phyloP scores from a whole-genome alignment of 805 yeast species.

The Candida hungchunana region DNA sequence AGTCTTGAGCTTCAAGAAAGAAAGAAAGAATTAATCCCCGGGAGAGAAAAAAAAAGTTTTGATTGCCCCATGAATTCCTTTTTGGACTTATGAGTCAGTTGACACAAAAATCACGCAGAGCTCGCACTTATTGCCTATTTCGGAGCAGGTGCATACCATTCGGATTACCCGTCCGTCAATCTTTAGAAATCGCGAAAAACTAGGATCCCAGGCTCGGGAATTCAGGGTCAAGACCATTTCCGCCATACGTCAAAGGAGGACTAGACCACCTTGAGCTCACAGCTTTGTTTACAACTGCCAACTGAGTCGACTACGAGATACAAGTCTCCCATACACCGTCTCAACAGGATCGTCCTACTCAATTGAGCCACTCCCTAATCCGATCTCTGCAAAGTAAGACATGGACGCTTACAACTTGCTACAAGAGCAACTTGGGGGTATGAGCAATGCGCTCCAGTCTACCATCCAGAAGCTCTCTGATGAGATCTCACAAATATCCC shows the following conservation, averaged over 20 bases:
- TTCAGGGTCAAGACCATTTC: too few species aligned
- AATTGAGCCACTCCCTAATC: too few species aligned
- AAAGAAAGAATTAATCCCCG: background rate
- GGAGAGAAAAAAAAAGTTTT: background rate
- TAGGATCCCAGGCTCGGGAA: too few species aligned
- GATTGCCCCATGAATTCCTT: conserved; percentile 2
- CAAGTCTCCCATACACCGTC: too few species aligned
- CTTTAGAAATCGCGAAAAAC: too few species aligned
- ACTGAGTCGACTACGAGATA: too few species aligned
- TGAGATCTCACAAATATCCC: conserved; percentile 16
- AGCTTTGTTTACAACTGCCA: too few species aligned
- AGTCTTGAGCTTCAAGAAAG: background rate
- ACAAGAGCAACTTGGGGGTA: conserved; percentile 23
- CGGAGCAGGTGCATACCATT: too few species aligned
- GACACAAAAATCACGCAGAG: conserved; percentile 5
- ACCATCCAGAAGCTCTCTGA: conserved; percentile 19
- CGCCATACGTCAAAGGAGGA: too few species aligned
- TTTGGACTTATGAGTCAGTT: conserved; percentile 5
- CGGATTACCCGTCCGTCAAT: background rate
- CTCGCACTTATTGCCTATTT: background rate
- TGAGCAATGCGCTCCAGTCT: conserved; percentile 17
- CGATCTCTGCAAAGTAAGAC: background rate
- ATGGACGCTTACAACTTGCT: conserved; percentile 25
- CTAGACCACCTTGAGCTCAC: too few species aligned
- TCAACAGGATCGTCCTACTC: too few species aligned